Base-by-base conservation (phyloP, 2,329 filamentous ascomycete species). In the Sporothrix dimorphospora region DNA sequence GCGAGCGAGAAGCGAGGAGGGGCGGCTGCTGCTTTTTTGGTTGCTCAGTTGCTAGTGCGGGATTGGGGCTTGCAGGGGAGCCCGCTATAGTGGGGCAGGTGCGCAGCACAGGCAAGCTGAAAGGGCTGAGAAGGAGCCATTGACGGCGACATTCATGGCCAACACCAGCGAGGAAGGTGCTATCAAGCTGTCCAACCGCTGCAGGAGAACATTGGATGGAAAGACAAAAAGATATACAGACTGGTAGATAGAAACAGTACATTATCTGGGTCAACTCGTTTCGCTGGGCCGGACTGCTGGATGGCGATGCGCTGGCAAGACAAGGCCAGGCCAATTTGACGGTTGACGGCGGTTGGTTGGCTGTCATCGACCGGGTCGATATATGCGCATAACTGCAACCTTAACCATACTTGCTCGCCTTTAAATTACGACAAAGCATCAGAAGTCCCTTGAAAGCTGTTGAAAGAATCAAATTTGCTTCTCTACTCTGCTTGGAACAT, bases 301-400 rank as follows among this genome's bases (percentile, higher is more conserved):
- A 14, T 34, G 49, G 63, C 51, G 70, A 68, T 71, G 70, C 63
- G 70, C 70, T 71, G 70, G 53, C 68, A 38, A 45, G 61, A 51
- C 65, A 16, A 49, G 63, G 42, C 42, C 42, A n/a, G 7, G 14
- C 45, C 61, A 47, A 47, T 45, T 45, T 69, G 53, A 19, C 63
- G n/a, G 14, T 49, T 53, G 42, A 27, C 45, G 12, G 19, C 55
- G n/a, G 42, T 55, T 72, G 71, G 71, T 69, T 69, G 65, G 71
- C 65, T 72, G 45, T 42, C 40, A 19, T 72, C 49, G 42, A 21
- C 24, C 30, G 45, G 55, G 12, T 14, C 34, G 45, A 42, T 24
- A 40, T 63, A 61, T 59, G 47, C 55, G 47, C 70, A 42, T 34
- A 67, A 59, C 27, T 34, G 47, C 47, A 19, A 49, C 47, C 16